Conservation (phyloP, 2,329 filamentous ascomycete genomes). For the Cadophora gregata region DNA sequence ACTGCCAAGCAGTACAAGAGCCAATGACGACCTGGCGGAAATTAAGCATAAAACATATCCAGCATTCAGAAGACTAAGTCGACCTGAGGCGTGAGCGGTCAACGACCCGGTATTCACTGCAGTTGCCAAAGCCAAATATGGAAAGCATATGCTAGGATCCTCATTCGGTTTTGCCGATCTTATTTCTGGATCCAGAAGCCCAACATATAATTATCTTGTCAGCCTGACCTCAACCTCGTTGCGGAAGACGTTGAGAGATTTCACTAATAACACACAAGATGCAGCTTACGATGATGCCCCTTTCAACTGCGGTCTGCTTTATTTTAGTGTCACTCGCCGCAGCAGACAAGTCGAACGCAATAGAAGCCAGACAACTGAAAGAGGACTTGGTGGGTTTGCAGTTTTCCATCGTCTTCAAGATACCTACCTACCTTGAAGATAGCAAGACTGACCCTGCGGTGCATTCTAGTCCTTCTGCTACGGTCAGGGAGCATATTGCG, state of each 20-base stretch:
- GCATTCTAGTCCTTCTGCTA: constrained; percentile 21
- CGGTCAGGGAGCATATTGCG: constrained; percentile 22
- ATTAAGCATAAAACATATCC: constrained; percentile 20
- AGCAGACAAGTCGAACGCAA: neutral
- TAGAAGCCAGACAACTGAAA: neutral
- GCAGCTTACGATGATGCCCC: neutral
- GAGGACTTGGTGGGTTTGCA: neutral
- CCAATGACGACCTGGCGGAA: constrained; percentile 14
- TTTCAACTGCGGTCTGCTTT: constrained; percentile 1
- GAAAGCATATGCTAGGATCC: constrained; percentile 2
- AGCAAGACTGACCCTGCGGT: neutral
- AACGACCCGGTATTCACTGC: neutral
- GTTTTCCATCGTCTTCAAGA: neutral
- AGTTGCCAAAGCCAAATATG: neutral
- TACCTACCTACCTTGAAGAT: too few species aligned
- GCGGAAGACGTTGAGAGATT: neutral
- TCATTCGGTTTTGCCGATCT: neutral
- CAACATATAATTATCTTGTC: neutral
- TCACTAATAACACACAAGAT: neutral
- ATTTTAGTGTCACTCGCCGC: neutral
- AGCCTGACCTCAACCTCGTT: neutral
- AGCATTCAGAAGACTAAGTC: neutral
- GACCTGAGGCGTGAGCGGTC: neutral
- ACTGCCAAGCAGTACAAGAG: constrained; percentile 1
- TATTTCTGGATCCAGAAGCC: neutral